Evolutionary conservation across 306 rosid species (phyloP).

Genomic region (Prunus fruticosa): DNA sequence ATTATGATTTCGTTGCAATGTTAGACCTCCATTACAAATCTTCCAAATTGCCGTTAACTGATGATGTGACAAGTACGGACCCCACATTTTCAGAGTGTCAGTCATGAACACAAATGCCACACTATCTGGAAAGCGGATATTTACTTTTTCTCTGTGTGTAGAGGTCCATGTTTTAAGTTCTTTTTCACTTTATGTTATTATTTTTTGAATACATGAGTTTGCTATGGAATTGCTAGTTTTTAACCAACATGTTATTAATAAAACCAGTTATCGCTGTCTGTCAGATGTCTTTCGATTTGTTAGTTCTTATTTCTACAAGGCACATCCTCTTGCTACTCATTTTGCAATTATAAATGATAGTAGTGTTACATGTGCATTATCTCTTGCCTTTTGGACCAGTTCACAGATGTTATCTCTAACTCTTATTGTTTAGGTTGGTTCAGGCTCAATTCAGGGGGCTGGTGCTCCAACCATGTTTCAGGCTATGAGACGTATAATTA

Average conservation of each 20-base stretch:
- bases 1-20: no score
- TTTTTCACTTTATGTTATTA: neutral
- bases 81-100: no score
- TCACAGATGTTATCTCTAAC: conserved; percentile 20
- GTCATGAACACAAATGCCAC: neutral
- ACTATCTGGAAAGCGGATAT: neutral
- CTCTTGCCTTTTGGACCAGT: conserved; percentile 5
- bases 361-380: neutral
- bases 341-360: neutral
- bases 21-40: no score
- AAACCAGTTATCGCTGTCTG: neutral
- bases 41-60: no score
- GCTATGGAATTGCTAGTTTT: neutral
- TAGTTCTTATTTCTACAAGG: conserved; percentile 6
- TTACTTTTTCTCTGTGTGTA: neutral
- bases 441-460: conserved; percentile 96
- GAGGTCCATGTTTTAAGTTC: neutral
- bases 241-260: neutral
- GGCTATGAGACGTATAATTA: conserved; percentile 85
- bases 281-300: neutral
- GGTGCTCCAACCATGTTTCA: conserved; percentile 99
- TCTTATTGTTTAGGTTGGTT: conserved; percentile 76
- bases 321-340: neutral
- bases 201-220: neutral
- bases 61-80: no score